Evolutionary conservation across 1,284 basidiomycete species (phyloP).

Genomic region (Tylopilus orsonianus): DNA sequence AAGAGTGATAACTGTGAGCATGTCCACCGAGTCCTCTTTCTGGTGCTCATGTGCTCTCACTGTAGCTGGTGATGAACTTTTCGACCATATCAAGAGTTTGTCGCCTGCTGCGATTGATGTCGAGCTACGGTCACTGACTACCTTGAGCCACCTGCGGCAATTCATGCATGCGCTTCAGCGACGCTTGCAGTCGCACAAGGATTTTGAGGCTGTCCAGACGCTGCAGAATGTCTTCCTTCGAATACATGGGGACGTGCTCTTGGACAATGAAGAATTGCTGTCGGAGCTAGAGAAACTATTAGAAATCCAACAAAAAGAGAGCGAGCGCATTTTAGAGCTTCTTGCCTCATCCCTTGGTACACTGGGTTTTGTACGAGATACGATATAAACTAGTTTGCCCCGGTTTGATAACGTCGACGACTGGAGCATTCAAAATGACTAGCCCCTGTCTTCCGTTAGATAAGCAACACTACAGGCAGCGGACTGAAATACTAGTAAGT

Average conservation of each 20-base stretch:
- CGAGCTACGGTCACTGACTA: conserved; percentile 82
- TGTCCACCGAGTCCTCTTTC: not conserved
- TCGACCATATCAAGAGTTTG: conserved; percentile 82
- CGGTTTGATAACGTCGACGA: not conserved
- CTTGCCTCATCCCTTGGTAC: conserved; percentile 71
- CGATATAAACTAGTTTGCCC: conserved; percentile 31
- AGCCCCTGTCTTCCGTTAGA: conserved; percentile 18
- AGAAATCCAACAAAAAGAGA: conserved; percentile 70
- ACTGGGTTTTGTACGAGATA: conserved; percentile 62
- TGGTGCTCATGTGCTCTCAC: conserved; percentile 2
- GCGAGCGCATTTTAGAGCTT: conserved; percentile 68
- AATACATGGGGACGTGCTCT: conserved; percentile 81
- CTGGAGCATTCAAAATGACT: not conserved
- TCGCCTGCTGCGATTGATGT: conserved; percentile 90
- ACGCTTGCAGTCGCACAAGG: conserved; percentile 76
- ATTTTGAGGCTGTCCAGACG: conserved; percentile 96
- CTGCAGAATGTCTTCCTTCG: conserved; percentile 83
- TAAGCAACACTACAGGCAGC: conserved; percentile 23
- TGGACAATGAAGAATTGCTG: conserved; percentile 66
- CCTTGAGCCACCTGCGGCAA: conserved; percentile 59
- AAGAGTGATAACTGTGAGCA: conserved; percentile 67
- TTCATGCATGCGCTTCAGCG: conserved; percentile 78
- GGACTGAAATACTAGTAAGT: too few relatives aligned
- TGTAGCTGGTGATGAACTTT: conserved; percentile 72
- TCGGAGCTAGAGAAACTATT: conserved; percentile 56